Conservation (phyloP, 108 stramenopile species). For the Cyclotella kingstonii region DNA sequence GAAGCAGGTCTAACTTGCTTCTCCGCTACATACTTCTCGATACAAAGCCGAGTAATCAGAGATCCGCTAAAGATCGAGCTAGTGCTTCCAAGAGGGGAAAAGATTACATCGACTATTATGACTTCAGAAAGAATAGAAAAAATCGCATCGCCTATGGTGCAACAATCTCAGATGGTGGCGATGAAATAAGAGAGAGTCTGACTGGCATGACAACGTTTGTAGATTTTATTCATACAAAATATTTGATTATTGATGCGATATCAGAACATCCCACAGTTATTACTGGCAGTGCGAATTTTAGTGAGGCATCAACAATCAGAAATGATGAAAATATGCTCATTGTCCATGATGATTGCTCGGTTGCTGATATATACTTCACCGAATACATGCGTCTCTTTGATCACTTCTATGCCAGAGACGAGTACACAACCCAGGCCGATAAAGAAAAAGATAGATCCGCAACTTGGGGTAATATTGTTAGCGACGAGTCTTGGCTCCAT, state of each 20-base stretch:
- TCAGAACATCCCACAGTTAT: conserved; percentile 35
- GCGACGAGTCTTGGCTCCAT: conserved; percentile 37
- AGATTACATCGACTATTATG: conserved; percentile 30
- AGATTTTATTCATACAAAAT: conserved; percentile 39
- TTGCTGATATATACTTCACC: conserved; percentile 43
- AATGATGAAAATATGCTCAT: conserved; percentile 47
- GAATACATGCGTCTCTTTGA: conserved; percentile 42
- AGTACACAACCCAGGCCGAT: conserved; percentile 1
- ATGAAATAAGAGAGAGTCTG: conserved; percentile 14
- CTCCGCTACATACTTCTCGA: conserved; percentile 42
- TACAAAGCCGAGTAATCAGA: conserved; percentile 29
- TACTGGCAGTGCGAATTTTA: conserved; percentile 43
- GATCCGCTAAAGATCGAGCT: conserved; percentile 12
- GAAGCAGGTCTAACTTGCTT: not conserved
- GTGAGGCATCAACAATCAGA: conserved; percentile 24
- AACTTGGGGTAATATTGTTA: conserved; percentile 19
- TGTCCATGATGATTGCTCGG: conserved; percentile 25
- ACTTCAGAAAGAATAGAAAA: conserved; percentile 12
- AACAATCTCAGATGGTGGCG: conserved; percentile 3
- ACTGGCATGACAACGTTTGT: conserved; percentile 38
- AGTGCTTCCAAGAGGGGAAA: conserved; percentile 26
- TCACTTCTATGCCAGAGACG: conserved; percentile 39
- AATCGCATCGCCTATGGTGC: conserved; percentile 39
- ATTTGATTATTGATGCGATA: conserved; percentile 31
- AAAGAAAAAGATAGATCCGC: not conserved